These are phyloP conservation scores for Hygrophoropsis aurantiaca DNA, from an alignment of 768 basidiomycete species.

Conservation along the genomic window DNA sequence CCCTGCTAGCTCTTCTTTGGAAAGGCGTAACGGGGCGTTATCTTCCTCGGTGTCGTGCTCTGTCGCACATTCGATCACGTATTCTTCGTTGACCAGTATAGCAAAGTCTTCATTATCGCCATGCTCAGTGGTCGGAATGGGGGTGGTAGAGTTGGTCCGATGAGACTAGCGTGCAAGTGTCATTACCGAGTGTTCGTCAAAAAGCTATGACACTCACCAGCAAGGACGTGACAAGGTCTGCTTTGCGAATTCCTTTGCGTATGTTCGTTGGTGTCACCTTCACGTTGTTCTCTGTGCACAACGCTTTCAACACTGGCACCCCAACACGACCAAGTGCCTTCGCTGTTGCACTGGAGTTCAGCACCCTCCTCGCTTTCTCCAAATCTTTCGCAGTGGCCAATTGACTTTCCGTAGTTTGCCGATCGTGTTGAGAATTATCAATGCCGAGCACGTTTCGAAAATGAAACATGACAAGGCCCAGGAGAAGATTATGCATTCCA, in stretches of 20 bases:
- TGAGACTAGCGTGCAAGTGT: background rate
- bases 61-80: background rate
- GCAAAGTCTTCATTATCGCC: background rate
- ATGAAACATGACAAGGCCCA: slow-evolving; percentile 15
- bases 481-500: slow-evolving; percentile 35
- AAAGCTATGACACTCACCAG: too few relatives aligned
- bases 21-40: background rate
- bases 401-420: background rate
- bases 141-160: background rate
- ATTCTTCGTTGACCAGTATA: background rate
- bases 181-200: too few relatives aligned
- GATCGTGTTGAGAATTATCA: slow-evolving; percentile 2
- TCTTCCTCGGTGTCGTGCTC: background rate
- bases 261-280: background rate
- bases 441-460: slow-evolving; percentile 10
- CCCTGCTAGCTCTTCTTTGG: background rate
- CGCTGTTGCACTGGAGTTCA: background rate
- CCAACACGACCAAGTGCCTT: background rate
- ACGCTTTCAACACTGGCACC: background rate
- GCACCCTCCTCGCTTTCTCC: background rate
- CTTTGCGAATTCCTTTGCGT: background rate
- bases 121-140: background rate
- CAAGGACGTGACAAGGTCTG: too few relatives aligned
- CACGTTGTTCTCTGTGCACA: too few relatives aligned
- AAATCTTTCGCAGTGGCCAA: background rate